Evolutionary conservation across 2,329 filamentous ascomycete genomes (phyloP).

Genomic region (Microcera coccophila): DNA sequence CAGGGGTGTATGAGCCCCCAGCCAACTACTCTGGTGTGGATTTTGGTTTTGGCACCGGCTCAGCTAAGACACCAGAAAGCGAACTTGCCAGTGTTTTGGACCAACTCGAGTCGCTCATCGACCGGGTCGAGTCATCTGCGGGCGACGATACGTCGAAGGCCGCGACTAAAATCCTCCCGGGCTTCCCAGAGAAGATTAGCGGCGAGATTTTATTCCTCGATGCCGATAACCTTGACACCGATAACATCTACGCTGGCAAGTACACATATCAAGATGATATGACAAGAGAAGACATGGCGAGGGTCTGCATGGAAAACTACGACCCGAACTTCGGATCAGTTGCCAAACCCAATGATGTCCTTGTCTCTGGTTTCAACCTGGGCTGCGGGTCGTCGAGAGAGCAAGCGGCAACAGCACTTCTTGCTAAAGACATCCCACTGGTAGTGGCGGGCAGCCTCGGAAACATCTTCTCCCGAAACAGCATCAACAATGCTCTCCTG

Average conservation of each 20-base stretch:
- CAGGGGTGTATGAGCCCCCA: constrained; percentile 73
- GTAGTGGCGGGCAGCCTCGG: constrained; percentile 78
- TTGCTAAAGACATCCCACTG: constrained; percentile 75
- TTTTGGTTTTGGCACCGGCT: not conserved
- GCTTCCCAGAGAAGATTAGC: constrained; percentile 76
- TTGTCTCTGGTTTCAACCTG: constrained; percentile 86
- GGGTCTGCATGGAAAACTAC: constrained; percentile 93
- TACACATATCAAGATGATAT: constrained; percentile 83
- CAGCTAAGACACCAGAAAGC: not conserved
- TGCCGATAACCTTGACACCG: constrained; percentile 79
- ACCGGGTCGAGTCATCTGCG: constrained; percentile 58
- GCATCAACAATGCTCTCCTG: constrained; percentile 76
- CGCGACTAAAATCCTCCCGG: constrained; percentile 70
- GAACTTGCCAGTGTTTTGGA: not conserved
- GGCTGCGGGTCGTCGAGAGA: constrained; percentile 74
- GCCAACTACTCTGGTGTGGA: constrained; percentile 38
- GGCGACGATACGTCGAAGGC: constrained; percentile 65
- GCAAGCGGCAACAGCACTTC: constrained; percentile 72
- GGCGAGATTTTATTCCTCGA: constrained; percentile 81
- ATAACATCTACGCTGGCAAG: constrained; percentile 85
- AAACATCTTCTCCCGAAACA: constrained; percentile 77
- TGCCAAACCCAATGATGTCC: constrained; percentile 68
- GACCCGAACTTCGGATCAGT: constrained; percentile 65
- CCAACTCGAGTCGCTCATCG: not conserved
- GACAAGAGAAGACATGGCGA: constrained; percentile 72